phyloP scores from a whole-genome alignment of 805 yeast genomes.

The Starmerella sirachaensis region DNA sequence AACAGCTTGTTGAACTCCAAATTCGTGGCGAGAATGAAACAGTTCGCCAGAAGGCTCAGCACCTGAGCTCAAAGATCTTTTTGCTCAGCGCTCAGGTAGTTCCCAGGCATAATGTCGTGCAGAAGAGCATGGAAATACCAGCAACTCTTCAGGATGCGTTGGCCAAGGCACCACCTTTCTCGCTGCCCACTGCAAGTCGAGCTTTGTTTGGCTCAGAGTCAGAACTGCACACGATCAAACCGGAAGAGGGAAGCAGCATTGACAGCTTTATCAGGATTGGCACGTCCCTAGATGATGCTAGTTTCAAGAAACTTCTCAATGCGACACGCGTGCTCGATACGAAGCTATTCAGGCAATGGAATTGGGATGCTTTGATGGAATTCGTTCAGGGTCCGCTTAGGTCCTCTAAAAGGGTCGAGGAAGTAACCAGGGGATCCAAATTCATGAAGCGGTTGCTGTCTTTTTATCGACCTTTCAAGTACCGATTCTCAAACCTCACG shows the following conservation, averaged over 20 bases:
- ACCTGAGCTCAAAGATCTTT: conserved; percentile 51
- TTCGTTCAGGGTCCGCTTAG: conserved; percentile 76
- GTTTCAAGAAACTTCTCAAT: conserved; percentile 51
- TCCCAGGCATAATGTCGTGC: conserved; percentile 30
- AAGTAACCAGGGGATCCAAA: conserved; percentile 64
- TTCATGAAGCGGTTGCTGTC: conserved; percentile 74
- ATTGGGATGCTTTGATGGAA: conserved; percentile 63
- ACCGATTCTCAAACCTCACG: conserved; percentile 52
- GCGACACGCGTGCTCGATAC: conserved; percentile 64
- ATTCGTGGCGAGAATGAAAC: conserved; percentile 32
- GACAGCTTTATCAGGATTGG: conserved; percentile 27
- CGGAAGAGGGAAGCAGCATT: conserved; percentile 3
- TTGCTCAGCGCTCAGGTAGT: conserved; percentile 42
- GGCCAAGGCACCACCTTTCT: conserved; percentile 11
- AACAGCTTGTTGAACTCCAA: conserved; percentile 31
- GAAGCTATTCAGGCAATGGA: conserved; percentile 75
- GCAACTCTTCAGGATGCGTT: conserved; percentile 11
- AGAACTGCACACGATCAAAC: conserved; percentile 4
- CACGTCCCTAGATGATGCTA: conserved; percentile 46
- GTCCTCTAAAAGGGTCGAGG: conserved; percentile 63
- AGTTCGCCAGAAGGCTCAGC: conserved; percentile 46
- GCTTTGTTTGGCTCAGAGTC: conserved; percentile 39
- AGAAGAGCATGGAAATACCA: conserved; percentile 20
- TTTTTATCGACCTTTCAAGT: conserved; percentile 84
- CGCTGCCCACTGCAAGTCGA: conserved; percentile 26